Conservation (phyloP, 148 eudicot species). For the Camellia japonica region DNA sequence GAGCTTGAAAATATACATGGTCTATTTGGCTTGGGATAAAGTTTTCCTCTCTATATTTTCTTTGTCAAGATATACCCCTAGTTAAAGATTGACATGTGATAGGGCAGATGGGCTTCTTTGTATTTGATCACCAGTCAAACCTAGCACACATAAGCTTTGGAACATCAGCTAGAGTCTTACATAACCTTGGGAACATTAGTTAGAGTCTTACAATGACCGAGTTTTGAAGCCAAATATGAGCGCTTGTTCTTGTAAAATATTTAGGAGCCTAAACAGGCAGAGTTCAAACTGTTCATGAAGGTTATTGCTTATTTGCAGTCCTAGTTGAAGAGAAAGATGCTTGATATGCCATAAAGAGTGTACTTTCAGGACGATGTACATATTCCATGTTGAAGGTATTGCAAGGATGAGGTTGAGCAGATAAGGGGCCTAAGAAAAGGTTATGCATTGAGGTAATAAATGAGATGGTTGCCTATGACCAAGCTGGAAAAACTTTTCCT, state of each 20-base stretch:
- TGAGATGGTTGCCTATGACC: slow-evolving; percentile 1
- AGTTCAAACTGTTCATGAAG: background rate
- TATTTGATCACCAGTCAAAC: background rate
- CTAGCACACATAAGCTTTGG: too few species aligned
- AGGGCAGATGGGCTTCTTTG: background rate
- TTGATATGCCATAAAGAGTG: background rate
- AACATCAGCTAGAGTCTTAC: background rate
- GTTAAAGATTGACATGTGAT: background rate
- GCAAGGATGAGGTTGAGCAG: background rate
- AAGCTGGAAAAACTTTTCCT: background rate
- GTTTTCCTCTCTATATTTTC: background rate
- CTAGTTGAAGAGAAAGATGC: background rate
- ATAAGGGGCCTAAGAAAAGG: background rate
- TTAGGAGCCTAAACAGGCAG: background rate
- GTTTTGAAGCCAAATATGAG: background rate
- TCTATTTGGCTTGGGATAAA: background rate
- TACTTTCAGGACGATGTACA: background rate
- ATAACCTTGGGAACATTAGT: background rate
- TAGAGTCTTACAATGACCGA: background rate
- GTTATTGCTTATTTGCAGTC: background rate
- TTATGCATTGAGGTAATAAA: background rate
- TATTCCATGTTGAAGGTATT: background rate
- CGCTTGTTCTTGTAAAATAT: too few species aligned
- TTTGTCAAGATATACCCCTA: background rate
- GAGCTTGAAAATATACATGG: background rate